A percentile compares a stretch with the other conserved stretches of the same genome.
phyloP scores from a whole-genome alignment of 129 eudicot species.

The Cynara cardunculus region DNA sequence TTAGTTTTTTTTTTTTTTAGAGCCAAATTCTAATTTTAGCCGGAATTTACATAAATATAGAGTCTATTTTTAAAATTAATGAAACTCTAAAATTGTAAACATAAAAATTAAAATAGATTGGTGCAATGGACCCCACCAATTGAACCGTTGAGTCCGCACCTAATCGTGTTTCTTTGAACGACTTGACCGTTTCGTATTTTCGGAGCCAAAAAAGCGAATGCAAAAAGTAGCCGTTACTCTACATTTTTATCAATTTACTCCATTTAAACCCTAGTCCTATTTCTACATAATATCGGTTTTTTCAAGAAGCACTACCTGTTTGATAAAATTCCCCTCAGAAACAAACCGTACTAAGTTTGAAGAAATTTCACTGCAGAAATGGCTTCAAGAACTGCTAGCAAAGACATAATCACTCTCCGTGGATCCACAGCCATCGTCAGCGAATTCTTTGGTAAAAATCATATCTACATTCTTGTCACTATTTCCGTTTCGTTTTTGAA shows the following conservation, averaged over 20 bases:
- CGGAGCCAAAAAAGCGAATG: constrained; percentile 15
- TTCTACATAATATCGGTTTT: background rate
- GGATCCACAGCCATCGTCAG: constrained; percentile 95
- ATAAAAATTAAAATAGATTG: too few relatives aligned
- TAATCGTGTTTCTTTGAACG: background rate
- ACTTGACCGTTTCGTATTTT: constrained; percentile 30
- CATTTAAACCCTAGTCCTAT: constrained; percentile 26
- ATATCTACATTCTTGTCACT: background rate
- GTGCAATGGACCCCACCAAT: background rate
- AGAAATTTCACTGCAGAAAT: constrained; percentile 17
- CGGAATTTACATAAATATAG: too few relatives aligned
- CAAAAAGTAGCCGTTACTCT: constrained; percentile 52
- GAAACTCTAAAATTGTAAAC: too few relatives aligned
- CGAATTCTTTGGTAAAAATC: constrained; percentile 70
- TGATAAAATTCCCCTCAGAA: constrained; percentile 26
- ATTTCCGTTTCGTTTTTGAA: background rate
- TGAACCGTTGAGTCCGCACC: constrained; percentile 24
- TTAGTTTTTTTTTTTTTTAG: too few relatives aligned
- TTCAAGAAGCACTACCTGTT: constrained; percentile 1
- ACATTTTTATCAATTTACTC: constrained; percentile 16
- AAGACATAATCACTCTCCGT: constrained; percentile 90
- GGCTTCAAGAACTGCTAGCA: constrained; percentile 75
- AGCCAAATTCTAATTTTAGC: too few relatives aligned
- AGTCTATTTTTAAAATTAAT: too few relatives aligned
- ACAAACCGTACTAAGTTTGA: background rate